Conservation (phyloP, 2,329 filamentous ascomycete species). For the Xylaria sp. region DNA sequence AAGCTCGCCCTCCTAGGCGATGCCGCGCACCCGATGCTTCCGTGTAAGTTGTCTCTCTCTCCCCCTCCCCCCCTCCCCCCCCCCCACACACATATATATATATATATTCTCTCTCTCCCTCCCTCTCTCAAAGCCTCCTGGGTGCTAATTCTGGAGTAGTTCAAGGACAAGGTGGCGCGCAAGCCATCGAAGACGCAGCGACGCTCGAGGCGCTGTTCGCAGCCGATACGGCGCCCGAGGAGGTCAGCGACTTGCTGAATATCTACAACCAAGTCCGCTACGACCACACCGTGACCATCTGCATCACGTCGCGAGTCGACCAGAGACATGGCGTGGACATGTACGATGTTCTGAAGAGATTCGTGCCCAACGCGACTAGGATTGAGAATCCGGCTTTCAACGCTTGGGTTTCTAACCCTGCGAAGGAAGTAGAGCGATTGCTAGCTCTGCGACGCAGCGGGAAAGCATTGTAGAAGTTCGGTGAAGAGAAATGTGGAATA, state of each 20-base stretch:
- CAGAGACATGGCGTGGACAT: conserved; percentile 3
- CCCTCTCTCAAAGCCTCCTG: neutral
- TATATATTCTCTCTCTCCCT: neutral
- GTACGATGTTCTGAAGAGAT: conserved; percentile 16
- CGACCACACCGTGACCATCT: conserved; percentile 29
- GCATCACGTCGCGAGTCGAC: conserved; percentile 23
- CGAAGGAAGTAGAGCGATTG: conserved; percentile 23
- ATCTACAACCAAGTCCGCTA: conserved; percentile 37
- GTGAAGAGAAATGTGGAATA: neutral
- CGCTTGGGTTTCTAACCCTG: conserved; percentile 24
- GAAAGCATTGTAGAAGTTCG: neutral
- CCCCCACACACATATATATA: too few relatives aligned
- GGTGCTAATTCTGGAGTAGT: conserved; percentile 14
- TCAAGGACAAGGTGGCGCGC: conserved; percentile 34
- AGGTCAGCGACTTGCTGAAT: conserved; percentile 28
- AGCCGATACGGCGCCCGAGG: conserved; percentile 18
- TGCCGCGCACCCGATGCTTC: conserved; percentile 37
- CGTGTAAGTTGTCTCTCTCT: conserved; percentile 25
- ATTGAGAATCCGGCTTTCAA: neutral
- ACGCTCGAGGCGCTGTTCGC: conserved; percentile 31
- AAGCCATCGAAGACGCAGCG: conserved; percentile 34
- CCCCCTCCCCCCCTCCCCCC: too few relatives aligned
- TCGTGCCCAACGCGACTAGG: conserved; percentile 23
- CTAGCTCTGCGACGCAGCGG: conserved; percentile 15
- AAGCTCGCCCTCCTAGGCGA: conserved; percentile 35